Evolutionary conservation across 2,329 filamentous ascomycete genomes (phyloP), one percentile per base, ranked within the genome.

Genomic region (Colletotrichum sp.): DNA sequence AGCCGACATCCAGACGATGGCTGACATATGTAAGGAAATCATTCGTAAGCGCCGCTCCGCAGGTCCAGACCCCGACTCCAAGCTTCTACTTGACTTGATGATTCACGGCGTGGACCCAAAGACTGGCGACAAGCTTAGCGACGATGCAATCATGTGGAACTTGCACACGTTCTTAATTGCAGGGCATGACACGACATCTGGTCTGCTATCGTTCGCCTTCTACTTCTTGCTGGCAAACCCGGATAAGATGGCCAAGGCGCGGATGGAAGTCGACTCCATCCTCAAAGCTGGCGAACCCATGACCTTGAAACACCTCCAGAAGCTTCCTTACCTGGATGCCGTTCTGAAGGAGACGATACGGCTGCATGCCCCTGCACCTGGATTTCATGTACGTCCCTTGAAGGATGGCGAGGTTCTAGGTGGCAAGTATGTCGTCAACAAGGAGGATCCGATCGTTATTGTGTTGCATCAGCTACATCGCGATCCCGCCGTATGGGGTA

Each of bases 131-230:
- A 89, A 88, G n/a, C 84, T 95, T 78, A 89, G 86, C 2, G 92
- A 94, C 75, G 86, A 89, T 6, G 90, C 87, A 65, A 93, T 95
- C 77, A 88, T 91, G 18, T 88, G 93, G 81, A 94, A 95, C 78
- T 91, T 95, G 84, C 92, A 94, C 74, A 95, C 93, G 0, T 95
- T 95, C 78, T 83, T 95, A 12, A 92, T 93, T 79, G 92, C 92
- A 43, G 92, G 92, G 3, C 93, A 94, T 77, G 94, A 95, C 79
- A 95, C 94, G 0, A 93, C 94, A 0, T 91, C 92, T 3, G 93
- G 93, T 6, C 84, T 93, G 15, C 83, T 95, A 13, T 90, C 92
- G 0, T 95, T 94, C 79, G 83, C 89, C 0, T 90, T 94, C 68
- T 93, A 92, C 80, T 88, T 92, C 70, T 86, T 95, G 4, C 52